Evolutionary conservation across 2,329 filamentous ascomycete species (phyloP), one percentile per base, ranked within the genome.

Genomic region (Fusarium buharicum): DNA sequence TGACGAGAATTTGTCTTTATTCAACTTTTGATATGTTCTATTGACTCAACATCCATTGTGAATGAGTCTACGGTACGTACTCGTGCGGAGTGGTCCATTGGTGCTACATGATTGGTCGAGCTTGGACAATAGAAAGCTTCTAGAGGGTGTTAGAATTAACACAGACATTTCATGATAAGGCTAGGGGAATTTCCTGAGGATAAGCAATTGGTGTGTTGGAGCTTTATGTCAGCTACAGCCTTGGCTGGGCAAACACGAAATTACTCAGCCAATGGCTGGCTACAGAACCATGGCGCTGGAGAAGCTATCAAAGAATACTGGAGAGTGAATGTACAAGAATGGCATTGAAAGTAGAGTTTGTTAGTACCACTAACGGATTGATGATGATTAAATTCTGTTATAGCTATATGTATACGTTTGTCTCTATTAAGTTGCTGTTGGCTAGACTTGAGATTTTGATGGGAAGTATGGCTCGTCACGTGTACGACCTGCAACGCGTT

Each of bases 91-190:
- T 55, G 59, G 40, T 14, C 30, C 30, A 39, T 27, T 28, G 5
- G 43, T 24, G 20, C 44, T 22, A 33, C 36, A 33, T 70, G 68
- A 70, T 70, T 70, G 68, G 68, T 57, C 58, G 54, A 61, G 18
- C 7, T 49, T 40, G 50, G 56, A 58, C 62, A 60, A 60, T 60
- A 14, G 33, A 44, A 59, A 55, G 34, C 27, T n/a, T 16, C 12
- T 11, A 37, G 24, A 12, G 38, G n/a, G 38, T 38, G 39, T 49
- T 43, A 37, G 47, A 59, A 59, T 59, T 41, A 55, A 43, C 31
- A 38, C 37, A 11, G 12, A 30, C 41, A 59, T 59, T 60, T 59
- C 36, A 59, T 48, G 41, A 59, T 39, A 18, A n/a, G 11, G 27
- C 17, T 27, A 11, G 13, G 18, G 18, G n/a, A 36, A 13, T 8